A percentile compares a stretch with the other conserved stretches of the same genome.
These are phyloP conservation scores for Pichia phayaonensis DNA, from an alignment of 805 yeast genomes.

Conservation along the genomic window DNA sequence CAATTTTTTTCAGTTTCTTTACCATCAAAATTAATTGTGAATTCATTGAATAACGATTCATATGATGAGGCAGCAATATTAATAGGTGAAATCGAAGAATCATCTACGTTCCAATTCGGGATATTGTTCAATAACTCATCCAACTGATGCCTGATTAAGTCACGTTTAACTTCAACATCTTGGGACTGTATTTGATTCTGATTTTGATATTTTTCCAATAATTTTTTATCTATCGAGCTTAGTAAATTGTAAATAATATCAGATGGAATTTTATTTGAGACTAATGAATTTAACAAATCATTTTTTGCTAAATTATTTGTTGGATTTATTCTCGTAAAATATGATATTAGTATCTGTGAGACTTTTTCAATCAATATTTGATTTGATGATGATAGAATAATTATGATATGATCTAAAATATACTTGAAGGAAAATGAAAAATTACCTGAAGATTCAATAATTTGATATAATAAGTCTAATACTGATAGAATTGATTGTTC, in stretches of 20 bases:
- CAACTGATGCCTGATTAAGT: neutral
- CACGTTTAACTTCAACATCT: neutral
- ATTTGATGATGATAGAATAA: constrained; percentile 15
- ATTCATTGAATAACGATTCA: constrained; percentile 23
- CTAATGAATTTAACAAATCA: constrained; percentile 38
- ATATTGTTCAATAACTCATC: constrained; percentile 1
- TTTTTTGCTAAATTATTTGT: constrained; percentile 32
- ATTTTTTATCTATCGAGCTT: constrained; percentile 23
- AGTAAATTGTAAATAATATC: constrained; percentile 21
- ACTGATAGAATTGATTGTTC: constrained; percentile 35
- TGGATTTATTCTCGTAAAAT: constrained; percentile 30
- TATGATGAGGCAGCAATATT: constrained; percentile 20
- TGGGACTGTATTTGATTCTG: neutral
- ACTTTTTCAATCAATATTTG: constrained; percentile 15
- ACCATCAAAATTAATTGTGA: constrained; percentile 43
- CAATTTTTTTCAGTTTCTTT: constrained; percentile 88
- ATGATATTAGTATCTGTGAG: constrained; percentile 26
- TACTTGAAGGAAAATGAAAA: constrained; percentile 26
- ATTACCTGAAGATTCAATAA: constrained; percentile 31
- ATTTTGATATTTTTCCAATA: constrained; percentile 14
- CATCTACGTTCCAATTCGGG: constrained; percentile 22
- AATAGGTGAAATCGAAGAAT: constrained; percentile 26
- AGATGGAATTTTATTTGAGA: constrained; percentile 26
- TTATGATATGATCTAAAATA: constrained; percentile 21
- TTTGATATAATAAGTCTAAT: constrained; percentile 36